Evolutionary conservation across 495 filamentous ascomycete species (phyloP).

Genomic region (Aspergillus funiculosus): DNA sequence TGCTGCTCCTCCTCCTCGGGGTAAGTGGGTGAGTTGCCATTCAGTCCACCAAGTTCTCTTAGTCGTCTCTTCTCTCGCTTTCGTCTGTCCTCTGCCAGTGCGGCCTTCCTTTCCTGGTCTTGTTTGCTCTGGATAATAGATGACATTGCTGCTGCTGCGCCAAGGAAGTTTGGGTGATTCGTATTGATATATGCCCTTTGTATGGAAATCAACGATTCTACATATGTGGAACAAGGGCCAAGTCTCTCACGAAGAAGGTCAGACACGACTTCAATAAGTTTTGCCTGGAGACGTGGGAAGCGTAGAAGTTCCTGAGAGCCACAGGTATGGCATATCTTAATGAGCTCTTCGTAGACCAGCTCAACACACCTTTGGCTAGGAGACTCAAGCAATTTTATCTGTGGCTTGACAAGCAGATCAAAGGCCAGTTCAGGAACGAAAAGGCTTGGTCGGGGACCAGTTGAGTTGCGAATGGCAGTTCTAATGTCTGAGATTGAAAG

Average conservation of each 20-base stretch:
- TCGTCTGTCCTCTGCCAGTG: constrained; percentile 73
- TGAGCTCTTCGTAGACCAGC: constrained; percentile 96
- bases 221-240: constrained; percentile 81
- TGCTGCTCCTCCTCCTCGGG: constrained; percentile 68
- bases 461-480: constrained; percentile 97
- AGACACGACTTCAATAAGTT: constrained; percentile 96
- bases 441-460: constrained; percentile 87
- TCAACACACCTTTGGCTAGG: constrained; percentile 96
- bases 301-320: constrained; percentile 87
- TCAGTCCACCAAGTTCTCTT: constrained; percentile 70
- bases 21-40: constrained; percentile 64
- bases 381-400: constrained; percentile 95
- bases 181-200: constrained; percentile 99
- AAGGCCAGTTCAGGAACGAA: constrained; percentile 98
- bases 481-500: constrained; percentile 95
- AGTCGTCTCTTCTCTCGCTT: constrained; percentile 74
- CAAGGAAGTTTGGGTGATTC: constrained; percentile 98
- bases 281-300: constrained; percentile 90
- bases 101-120: constrained; percentile 78
- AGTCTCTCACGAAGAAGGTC: constrained; percentile 90
- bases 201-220: constrained; percentile 93
- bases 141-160: constrained; percentile 96
- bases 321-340: constrained; percentile 99
- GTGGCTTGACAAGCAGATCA: constrained; percentile 94
- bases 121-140: constrained; percentile 90